Evolutionary conservation across 2,329 filamentous ascomycete genomes (phyloP).

Genomic region (Lasiodiplodia sp.): DNA sequence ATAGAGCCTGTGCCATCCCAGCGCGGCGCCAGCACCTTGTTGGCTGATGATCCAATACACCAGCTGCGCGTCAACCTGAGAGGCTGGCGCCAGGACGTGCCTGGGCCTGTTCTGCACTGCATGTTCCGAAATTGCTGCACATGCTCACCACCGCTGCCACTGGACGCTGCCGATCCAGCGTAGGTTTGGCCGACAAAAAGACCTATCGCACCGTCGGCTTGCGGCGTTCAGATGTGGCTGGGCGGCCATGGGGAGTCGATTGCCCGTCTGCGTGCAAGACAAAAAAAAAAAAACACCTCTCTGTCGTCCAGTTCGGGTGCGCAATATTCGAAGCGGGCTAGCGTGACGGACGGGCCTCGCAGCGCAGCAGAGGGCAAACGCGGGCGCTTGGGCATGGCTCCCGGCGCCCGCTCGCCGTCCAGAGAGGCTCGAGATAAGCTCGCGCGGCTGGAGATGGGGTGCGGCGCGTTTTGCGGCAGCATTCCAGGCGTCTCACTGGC

Average conservation of each 20-base stretch:
- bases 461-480: constrained; percentile 5
- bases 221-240: constrained; percentile 10
- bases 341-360: not conserved
- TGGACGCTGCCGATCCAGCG: constrained; percentile 11
- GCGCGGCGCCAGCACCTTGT: constrained; percentile 16
- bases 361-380: constrained; percentile 8
- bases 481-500: constrained; percentile 16
- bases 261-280: constrained; percentile 1
- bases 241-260: not conserved
- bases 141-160: constrained; percentile 18
- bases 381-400: constrained; percentile 16
- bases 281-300: constrained; percentile 5
- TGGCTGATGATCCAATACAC: constrained; percentile 27
- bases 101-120: constrained; percentile 22
- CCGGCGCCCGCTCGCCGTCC: constrained; percentile 3
- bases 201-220: constrained; percentile 17
- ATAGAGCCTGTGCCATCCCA: constrained; percentile 26
- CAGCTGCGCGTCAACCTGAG: constrained; percentile 27
- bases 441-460: constrained; percentile 16
- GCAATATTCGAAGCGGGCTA: constrained; percentile 9
- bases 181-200: constrained; percentile 22
- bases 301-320: constrained; percentile 4
- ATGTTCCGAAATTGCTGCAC: constrained; percentile 26
- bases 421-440: constrained; percentile 3
- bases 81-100: constrained; percentile 26